These are phyloP conservation scores for Sabuloglossum arenarium DNA, from an alignment of 495 filamentous ascomycete species.

Conservation along the genomic window DNA sequence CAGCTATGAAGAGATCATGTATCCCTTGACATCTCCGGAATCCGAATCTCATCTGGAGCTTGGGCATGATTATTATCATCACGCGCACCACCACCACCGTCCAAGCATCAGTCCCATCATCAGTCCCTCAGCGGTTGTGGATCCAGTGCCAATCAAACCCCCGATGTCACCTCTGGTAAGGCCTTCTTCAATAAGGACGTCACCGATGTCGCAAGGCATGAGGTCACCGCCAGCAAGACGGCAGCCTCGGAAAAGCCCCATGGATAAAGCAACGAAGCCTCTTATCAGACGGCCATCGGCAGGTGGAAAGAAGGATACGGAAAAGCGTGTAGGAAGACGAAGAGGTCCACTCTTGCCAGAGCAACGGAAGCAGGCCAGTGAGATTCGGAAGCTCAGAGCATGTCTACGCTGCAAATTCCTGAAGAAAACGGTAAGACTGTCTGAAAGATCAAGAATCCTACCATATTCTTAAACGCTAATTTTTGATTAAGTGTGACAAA, in stretches of 20 bases:
- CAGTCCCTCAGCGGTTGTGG: constrained; percentile 42
- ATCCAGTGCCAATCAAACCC: constrained; percentile 49
- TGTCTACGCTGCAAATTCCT: constrained; percentile 94
- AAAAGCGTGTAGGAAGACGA: constrained; percentile 78
- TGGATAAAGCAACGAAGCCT: constrained; percentile 57
- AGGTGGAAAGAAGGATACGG: constrained; percentile 51
- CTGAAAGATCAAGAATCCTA: background rate
- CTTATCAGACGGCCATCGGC: constrained; percentile 51
- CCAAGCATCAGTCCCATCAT: constrained; percentile 1
- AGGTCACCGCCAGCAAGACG: constrained; percentile 45
- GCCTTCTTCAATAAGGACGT: constrained; percentile 21
- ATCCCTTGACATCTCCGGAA: constrained; percentile 45
- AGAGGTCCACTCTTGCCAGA: constrained; percentile 79
- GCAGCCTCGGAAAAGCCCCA: constrained; percentile 52
- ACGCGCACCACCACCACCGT: background rate
- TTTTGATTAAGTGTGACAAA: constrained; percentile 45
- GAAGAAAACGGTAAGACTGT: constrained; percentile 61
- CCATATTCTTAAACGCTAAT: background rate
- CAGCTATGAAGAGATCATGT: constrained; percentile 61
- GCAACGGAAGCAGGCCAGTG: constrained; percentile 80
- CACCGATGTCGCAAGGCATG: constrained; percentile 12
- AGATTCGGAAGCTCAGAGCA: constrained; percentile 79
- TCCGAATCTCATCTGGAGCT: constrained; percentile 40
- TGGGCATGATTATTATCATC: background rate
- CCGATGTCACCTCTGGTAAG: constrained; percentile 33